Conservation (phyloP, 129 eudicot species). For the Escallonia rubra region DNA sequence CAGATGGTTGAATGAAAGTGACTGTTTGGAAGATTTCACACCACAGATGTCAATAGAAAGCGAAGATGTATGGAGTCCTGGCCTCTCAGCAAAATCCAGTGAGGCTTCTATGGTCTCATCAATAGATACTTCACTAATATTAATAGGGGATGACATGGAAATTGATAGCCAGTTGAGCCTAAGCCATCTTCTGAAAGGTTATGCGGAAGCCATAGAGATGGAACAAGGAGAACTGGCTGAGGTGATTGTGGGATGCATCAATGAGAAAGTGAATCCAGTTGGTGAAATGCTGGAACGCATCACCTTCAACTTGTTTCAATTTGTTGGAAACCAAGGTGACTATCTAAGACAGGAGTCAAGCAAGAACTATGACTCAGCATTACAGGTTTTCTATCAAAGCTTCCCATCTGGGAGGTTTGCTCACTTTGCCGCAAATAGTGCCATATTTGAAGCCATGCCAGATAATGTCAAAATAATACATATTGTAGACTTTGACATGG, state of each 20-base stretch:
- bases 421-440: conserved; percentile 54
- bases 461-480: conserved; percentile 25
- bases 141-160: conserved; percentile 27
- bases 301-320: conserved; percentile 32
- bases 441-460: conserved; percentile 52
- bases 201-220: conserved; percentile 65
- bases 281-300: conserved; percentile 54
- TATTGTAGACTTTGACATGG: conserved; percentile 54
- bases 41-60: conserved; percentile 12
- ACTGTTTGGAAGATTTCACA: conserved; percentile 22
- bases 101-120: conserved; percentile 6
- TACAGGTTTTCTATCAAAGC: conserved; percentile 37
- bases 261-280: conserved; percentile 36
- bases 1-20: conserved; percentile 40
- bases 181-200: conserved; percentile 41
- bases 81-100: conserved; percentile 18
- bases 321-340: conserved; percentile 29
- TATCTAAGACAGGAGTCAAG: conserved; percentile 40
- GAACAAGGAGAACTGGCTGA: conserved; percentile 36
- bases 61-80: conserved; percentile 28
- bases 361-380: conserved; percentile 40
- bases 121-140: conserved; percentile 15
- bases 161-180: conserved; percentile 30
- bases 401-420: conserved; percentile 52
- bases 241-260: conserved; percentile 31